Evolutionary conservation across 176 grass and related monocot species (phyloP).

Genomic region (maize (Zea mays)): Zm-B73-REFERENCE-NAM-5.0 NC_050099.1:142689001-142689500

Average conservation of each 20-base stretch:
- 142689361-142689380: not conserved
- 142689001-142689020: too few relatives aligned
- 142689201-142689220: conserved; percentile 32
- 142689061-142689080: too few relatives aligned
- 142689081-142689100: too few relatives aligned
- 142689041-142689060: too few relatives aligned
- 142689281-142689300: not conserved
- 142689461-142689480: not conserved
- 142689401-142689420: not conserved
- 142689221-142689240: conserved; percentile 18
- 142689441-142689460: conserved; percentile 15
- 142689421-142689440: conserved; percentile 1
- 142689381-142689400: not conserved
- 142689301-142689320: not conserved
- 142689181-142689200: not conserved
- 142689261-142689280: conserved; percentile 17
- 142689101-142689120: too few relatives aligned
- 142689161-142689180: not conserved
- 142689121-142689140: too few relatives aligned
- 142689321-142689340: conserved; percentile 8
- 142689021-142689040: too few relatives aligned
- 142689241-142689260: not conserved
- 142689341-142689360: not conserved
- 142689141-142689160: not conserved
- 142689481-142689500: not conserved